Base-by-base conservation (phyloP, 139 green algal species). In the Chlorella sp. region DNA sequence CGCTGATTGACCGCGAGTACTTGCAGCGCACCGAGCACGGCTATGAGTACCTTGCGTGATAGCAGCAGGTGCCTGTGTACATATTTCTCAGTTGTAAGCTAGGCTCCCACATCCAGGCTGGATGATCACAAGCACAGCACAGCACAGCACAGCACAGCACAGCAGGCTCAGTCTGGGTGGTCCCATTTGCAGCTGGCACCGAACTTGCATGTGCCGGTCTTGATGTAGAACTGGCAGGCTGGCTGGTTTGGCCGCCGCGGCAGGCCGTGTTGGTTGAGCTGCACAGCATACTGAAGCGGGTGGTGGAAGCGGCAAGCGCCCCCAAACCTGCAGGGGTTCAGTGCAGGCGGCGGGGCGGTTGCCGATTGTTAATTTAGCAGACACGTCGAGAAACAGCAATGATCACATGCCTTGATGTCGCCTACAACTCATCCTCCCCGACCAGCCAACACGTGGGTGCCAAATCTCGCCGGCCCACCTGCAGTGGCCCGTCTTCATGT, bases 1-100 rank as follows among this genome's bases (percentile, higher is more conserved):
- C 86, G 36, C 92, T 99, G 43, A 99, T 99, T 77, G 97, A 99
- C 85, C 89, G 97, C 1, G 97, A 99, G 91, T 99, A 99, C 89
- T 76, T 99, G 58, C 95, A 98, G 84, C 89, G 97, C 2, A 95
- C 97, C 84, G 87, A 91, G 28, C 62, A 85, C 11, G 79, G 90
- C 19, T 92, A 92, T 41, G 88, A 88, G 26, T 92, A 92, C 76
- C 76, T 92, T 64, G 89, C 89, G 24, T 92, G 69, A 83, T 44
- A 73, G 34, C 65, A 46, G 34, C 14, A 22, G 56, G 3, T 13
- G 41, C 32, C 46, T 54, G 46, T 60, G 51, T 60, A 60, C 51
- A 60, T 60, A 16, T n/a, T n/a, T 24, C 51, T 16, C 51, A 3
- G 16, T 16, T 60, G 51, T 60, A 60, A 60, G 11, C 22, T 60